These are phyloP conservation scores for Kluyveromyces dobzhanskii DNA, from an alignment of 805 yeast species.

Conservation along the genomic window DNA sequence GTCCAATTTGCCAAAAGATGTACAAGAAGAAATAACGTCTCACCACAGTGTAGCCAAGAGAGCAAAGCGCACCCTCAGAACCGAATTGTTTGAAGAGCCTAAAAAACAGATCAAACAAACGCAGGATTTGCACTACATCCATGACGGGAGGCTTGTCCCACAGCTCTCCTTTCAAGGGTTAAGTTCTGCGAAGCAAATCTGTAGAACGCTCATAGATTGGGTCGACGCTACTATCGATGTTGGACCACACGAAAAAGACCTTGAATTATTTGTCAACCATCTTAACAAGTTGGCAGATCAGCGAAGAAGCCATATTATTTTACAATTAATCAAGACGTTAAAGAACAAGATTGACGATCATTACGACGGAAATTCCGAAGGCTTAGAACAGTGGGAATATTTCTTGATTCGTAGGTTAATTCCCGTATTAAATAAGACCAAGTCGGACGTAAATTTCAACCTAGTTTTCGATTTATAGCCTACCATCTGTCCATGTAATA, in stretches of 20 bases:
- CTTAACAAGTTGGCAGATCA: slow-evolving; percentile 22
- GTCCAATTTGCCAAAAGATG: slow-evolving; percentile 53
- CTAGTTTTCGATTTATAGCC: neutral
- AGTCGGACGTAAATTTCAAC: neutral
- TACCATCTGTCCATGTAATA: neutral
- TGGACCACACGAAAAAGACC: slow-evolving; percentile 36
- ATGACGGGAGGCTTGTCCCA: slow-evolving; percentile 17
- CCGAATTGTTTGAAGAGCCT: slow-evolving; percentile 9
- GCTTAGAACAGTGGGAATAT: slow-evolving; percentile 27
- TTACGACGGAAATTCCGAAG: slow-evolving; percentile 6
- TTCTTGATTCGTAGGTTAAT: slow-evolving; percentile 17
- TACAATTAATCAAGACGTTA: slow-evolving; percentile 18
- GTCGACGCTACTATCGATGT: slow-evolving; percentile 23
- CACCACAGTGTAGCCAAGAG: slow-evolving; percentile 35
- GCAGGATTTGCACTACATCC: slow-evolving; percentile 14
- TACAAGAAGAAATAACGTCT: slow-evolving; percentile 49
- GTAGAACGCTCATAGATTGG: slow-evolving; percentile 32
- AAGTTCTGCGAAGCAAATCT: slow-evolving; percentile 29
- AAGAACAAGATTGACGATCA: slow-evolving; percentile 14
- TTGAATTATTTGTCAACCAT: slow-evolving; percentile 30
- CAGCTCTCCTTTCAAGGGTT: slow-evolving; percentile 30
- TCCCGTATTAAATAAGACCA: slow-evolving; percentile 20
- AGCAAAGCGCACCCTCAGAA: slow-evolving; percentile 9
- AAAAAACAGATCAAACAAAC: slow-evolving; percentile 9
- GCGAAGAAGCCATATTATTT: slow-evolving; percentile 21